Conservation (phyloP, 1,284 basidiomycete species). For the Boletellus sp. region DNA sequence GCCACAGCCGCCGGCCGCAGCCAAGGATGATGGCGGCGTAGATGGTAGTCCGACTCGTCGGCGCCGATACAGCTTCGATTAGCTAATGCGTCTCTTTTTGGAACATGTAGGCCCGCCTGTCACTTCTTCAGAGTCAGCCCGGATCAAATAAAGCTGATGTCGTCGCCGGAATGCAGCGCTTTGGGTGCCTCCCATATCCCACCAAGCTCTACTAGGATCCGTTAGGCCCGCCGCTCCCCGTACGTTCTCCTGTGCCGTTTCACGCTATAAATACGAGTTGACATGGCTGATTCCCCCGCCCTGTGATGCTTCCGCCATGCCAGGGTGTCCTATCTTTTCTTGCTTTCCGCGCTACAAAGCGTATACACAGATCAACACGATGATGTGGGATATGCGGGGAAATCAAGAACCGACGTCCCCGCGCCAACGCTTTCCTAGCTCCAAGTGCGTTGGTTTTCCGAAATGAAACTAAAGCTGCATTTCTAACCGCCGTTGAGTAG, state of each 20-base stretch:
- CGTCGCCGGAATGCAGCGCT: slow-evolving; percentile 22
- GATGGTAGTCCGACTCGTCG: background rate
- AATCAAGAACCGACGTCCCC: slow-evolving; percentile 17
- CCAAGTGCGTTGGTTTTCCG: slow-evolving; percentile 15
- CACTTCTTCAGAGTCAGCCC: slow-evolving; percentile 15
- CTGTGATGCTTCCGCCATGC: slow-evolving; percentile 20
- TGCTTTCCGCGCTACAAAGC: slow-evolving; percentile 34
- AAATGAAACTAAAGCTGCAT: background rate
- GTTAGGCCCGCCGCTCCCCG: slow-evolving; percentile 18
- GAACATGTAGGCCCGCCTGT: slow-evolving; percentile 9
- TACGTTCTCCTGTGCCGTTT: slow-evolving; percentile 12
- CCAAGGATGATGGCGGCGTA: no score
- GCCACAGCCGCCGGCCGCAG: no score
- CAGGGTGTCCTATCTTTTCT: slow-evolving; percentile 30
- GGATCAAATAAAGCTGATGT: slow-evolving; percentile 31
- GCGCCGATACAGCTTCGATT: background rate
- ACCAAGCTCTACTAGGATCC: slow-evolving; percentile 25
- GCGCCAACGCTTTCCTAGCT: slow-evolving; percentile 12
- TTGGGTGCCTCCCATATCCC: slow-evolving; percentile 11
- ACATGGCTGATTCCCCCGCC: slow-evolving; percentile 2
- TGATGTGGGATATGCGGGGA: slow-evolving; percentile 30
- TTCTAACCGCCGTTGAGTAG: slow-evolving; percentile 13
- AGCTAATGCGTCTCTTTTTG: slow-evolving; percentile 17
- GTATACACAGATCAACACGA: slow-evolving; percentile 31
- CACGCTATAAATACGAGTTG: slow-evolving; percentile 24